A percentile compares a stretch with the other conserved stretches of the same genome.
Conservation (phyloP, 441 rosid species). For the Aleurites moluccanus region DNA sequence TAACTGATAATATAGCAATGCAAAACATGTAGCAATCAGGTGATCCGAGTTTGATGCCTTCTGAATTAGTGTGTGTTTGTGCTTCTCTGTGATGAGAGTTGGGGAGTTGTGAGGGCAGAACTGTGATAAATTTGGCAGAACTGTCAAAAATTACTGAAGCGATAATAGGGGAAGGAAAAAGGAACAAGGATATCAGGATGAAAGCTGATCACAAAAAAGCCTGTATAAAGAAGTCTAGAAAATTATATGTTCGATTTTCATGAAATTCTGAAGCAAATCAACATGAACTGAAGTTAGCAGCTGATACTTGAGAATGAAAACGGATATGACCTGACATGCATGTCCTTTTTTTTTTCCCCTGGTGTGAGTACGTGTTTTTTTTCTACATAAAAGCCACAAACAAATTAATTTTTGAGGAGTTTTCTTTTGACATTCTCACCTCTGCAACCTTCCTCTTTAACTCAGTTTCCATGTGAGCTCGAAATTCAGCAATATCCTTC, state of each 20-base stretch:
- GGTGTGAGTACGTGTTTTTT: too few species aligned
- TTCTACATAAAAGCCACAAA: not conserved
- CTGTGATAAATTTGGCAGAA: not conserved
- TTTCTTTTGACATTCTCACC: slow-evolving; percentile 40
- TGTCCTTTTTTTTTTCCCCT: too few species aligned
- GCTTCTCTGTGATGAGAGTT: too few species aligned
- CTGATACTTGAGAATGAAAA: not conserved
- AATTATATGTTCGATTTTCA: not conserved
- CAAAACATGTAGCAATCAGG: not conserved
- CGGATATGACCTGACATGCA: not conserved
- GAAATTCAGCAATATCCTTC: slow-evolving; percentile 68
- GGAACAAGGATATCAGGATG: not conserved
- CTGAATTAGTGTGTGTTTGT: not conserved
- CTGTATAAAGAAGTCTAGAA: not conserved
- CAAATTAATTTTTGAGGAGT: not conserved
- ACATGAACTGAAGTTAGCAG: slow-evolving; percentile 1
- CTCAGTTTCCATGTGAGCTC: slow-evolving; percentile 72
- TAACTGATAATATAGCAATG: not conserved
- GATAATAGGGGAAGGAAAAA: not conserved
- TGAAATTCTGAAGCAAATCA: not conserved
- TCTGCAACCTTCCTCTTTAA: slow-evolving; percentile 82
- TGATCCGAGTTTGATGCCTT: not conserved
- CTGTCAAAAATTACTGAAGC: not conserved
- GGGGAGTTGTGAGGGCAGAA: too few species aligned
- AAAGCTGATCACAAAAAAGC: not conserved